A percentile compares a stretch with the other conserved stretches of the same genome.
Evolutionary conservation across 345 rosid genomes (phyloP).

Genomic region (Eucalyptus cloeziana): DNA sequence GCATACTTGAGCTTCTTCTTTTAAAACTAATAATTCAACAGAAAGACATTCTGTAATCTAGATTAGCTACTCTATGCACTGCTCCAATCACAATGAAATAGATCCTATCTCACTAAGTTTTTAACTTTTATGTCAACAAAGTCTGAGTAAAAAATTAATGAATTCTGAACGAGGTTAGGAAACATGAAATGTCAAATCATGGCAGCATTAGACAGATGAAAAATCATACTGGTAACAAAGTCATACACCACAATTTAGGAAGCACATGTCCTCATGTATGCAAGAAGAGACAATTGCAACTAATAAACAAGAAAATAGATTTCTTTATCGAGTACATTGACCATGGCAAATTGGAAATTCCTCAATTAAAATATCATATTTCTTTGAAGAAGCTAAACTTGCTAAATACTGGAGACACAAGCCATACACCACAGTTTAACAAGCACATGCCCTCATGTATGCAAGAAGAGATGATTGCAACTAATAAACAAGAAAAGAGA

Average conservation of each 20-base stretch:
- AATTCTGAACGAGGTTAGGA: background rate
- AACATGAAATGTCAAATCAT: background rate
- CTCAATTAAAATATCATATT: no score
- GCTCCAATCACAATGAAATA: background rate
- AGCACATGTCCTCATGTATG: background rate
- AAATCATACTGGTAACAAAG: background rate
- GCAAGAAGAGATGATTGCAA: no score
- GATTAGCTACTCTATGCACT: background rate
- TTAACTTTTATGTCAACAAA: background rate
- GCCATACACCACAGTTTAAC: no score
- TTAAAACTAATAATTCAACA: background rate
- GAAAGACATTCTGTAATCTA: background rate
- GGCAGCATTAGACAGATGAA: background rate
- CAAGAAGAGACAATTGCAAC: background rate
- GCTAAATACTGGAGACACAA: no score
- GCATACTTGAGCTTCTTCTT: background rate
- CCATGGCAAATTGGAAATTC: background rate
- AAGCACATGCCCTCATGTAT: no score
- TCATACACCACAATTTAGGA: background rate
- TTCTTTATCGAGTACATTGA: background rate
- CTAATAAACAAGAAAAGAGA: no score
- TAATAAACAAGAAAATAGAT: no score
- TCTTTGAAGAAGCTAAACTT: no score
- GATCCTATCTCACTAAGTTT: background rate
- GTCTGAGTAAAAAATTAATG: background rate